Percentiles rank a stretch among this genome's conserved stretches.
Conservation (phyloP, 768 basidiomycete genomes). For the Sistotremastrum suecicum region DNA sequence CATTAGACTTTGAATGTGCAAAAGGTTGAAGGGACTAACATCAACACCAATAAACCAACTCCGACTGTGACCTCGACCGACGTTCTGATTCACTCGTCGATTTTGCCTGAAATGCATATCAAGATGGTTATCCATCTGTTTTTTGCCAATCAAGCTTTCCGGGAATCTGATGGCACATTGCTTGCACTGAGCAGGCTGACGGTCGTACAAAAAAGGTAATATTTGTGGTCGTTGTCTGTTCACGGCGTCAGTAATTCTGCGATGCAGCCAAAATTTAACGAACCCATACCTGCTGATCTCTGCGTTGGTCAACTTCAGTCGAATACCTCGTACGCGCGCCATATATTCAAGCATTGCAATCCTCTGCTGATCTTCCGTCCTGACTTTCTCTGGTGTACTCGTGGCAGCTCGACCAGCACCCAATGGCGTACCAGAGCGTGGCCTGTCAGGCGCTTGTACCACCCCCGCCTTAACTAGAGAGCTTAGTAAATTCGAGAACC, state of each 20-base stretch:
- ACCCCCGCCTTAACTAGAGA: slow-evolving; percentile 72
- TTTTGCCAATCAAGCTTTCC: slow-evolving; percentile 57
- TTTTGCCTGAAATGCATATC: slow-evolving; percentile 97
- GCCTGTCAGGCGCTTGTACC: slow-evolving; percentile 40
- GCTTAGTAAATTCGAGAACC: slow-evolving; percentile 46
- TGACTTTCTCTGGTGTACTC: slow-evolving; percentile 18
- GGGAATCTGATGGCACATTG: slow-evolving; percentile 87
- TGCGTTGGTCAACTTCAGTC: slow-evolving; percentile 44
- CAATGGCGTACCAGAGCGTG: slow-evolving; percentile 32
- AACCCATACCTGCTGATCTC: slow-evolving; percentile 56
- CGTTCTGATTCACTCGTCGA: slow-evolving; percentile 60
- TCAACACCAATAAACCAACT: slow-evolving; percentile 80
- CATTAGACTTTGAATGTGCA: slow-evolving; percentile 6
- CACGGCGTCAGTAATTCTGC: not conserved
- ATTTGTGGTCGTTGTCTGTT: slow-evolving; percentile 45
- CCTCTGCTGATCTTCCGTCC: slow-evolving; percentile 11
- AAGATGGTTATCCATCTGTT: slow-evolving; percentile 72
- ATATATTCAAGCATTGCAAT: no score
- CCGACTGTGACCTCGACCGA: slow-evolving; percentile 75
- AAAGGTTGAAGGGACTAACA: slow-evolving; percentile 31
- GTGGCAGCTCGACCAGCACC: slow-evolving; percentile 31
- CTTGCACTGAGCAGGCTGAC: slow-evolving; percentile 73
- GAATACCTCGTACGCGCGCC: no score
- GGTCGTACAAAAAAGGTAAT: slow-evolving; percentile 56
- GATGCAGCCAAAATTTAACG: not conserved